These are phyloP conservation scores for Coccomyxa subellipsoidea DNA, from an alignment of 163 green algal species.

Conservation along the genomic window DNA sequence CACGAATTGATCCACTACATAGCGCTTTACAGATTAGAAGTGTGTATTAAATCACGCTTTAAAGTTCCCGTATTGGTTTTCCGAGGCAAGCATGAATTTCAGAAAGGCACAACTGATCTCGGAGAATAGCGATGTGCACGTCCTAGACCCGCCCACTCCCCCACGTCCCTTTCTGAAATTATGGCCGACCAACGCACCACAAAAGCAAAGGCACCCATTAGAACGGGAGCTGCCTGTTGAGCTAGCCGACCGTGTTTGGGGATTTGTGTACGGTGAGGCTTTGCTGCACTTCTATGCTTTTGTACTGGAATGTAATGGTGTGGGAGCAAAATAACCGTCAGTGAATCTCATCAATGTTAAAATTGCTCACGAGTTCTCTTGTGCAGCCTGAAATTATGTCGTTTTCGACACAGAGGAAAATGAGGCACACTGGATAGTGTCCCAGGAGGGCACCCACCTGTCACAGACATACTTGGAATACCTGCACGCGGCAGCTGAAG, in stretches of 20 bases:
- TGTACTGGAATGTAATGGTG: no score
- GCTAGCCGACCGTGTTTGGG: background rate
- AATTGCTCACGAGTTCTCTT: no score
- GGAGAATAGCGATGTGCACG: background rate
- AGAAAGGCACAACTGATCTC: background rate
- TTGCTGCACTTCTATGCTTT: no score
- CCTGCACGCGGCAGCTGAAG: background rate
- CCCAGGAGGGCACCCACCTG: no score
- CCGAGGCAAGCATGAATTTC: background rate
- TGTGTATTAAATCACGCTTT: no score
- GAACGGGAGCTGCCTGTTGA: background rate
- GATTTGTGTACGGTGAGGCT: background rate
- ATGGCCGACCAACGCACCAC: background rate
- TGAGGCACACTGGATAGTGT: background rate
- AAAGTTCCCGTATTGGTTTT: no score
- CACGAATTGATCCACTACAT: no score
- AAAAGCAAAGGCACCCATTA: background rate
- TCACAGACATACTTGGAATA: background rate
- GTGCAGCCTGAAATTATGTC: no score
- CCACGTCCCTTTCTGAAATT: background rate
- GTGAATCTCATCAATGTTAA: no score
- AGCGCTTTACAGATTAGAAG: no score
- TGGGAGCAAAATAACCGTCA: no score
- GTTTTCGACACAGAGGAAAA: background rate
- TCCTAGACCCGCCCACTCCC: background rate